Evolutionary conservation across 208 protist species (phyloP), one percentile per base, ranked within the genome.

Genomic region (Acanthamoeba culbertsoni): DNA sequence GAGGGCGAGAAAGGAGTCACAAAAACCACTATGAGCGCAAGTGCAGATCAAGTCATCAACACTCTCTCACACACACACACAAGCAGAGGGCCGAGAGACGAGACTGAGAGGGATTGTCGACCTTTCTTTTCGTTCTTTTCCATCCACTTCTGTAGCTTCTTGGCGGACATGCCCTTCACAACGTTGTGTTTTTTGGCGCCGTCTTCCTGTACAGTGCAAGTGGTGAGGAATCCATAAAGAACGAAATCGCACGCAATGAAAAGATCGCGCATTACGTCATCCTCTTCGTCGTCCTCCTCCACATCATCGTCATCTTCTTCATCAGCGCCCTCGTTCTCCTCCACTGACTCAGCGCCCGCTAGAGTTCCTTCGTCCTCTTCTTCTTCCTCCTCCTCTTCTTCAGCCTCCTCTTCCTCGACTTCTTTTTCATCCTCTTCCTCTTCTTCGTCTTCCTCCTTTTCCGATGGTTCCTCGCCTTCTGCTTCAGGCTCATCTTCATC

Each of bases 101-200:
- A n/a, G n/a, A n/a, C n/a, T n/a, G n/a, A n/a, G n/a, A n/a, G n/a
- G n/a, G n/a, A n/a, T n/a, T n/a, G n/a, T n/a, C n/a, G n/a, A 82
- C 71, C 71, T 31, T 92, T 92, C 45, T 59, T 48, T n/a, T 79
- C 65, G 42, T 92, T 79, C n/a, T 26, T 31, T 33, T 92, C 48
- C 14, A 42, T 33, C 45, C 42, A 79, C 86, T 92, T 92, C 48
- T 92, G 33, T n/a, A 92, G 86, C 45, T 73, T 51, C 48, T 92
- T 79, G 43, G 71, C 48, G 28, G 86, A 79, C 35, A 92, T 40
- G 45, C 86, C 48, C 57, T 92, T 92, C 10, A 88, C 45, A 18
- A 88, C 79, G 6, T 88, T 88, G 46, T 63, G 4, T 18, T 55
- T 88, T 7, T 82, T 18, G 18, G 12, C 48, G 8, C 48, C 48